phyloP scores from a whole-genome alignment of 179 eudicot genomes.

The Camellia oleifera region DNA sequence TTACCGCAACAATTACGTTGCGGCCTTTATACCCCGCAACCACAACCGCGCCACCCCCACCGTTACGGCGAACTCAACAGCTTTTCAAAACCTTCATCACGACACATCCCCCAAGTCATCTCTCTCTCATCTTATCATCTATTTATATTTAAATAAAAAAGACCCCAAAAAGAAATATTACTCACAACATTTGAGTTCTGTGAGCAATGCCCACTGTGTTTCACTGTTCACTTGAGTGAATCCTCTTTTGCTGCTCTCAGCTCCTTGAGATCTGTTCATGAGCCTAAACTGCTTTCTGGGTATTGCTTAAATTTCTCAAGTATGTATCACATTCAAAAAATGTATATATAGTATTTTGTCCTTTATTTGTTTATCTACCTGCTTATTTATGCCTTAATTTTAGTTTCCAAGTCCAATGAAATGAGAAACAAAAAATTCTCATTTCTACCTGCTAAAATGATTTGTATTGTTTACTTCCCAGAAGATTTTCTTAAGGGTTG shows the following conservation, averaged over 20 bases:
- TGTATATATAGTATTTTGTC: too few relatives aligned
- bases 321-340: neutral
- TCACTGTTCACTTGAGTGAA: neutral
- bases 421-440: neutral
- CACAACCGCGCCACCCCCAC: too few relatives aligned
- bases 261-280: neutral
- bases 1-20: too few relatives aligned
- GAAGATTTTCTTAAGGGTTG: neutral
- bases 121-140: too few relatives aligned
- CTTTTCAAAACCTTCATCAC: too few relatives aligned
- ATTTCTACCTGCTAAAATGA: neutral
- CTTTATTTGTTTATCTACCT: neutral
- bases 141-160: too few relatives aligned
- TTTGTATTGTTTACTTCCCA: neutral
- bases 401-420: neutral
- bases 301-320: neutral
- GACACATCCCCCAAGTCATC: too few relatives aligned
- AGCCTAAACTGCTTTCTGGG: slow-evolving; percentile 15
- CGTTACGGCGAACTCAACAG: too few relatives aligned
- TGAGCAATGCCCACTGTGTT: neutral
- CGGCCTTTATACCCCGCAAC: too few relatives aligned
- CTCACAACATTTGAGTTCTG: neutral
- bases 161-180: neutral
- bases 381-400: neutral
- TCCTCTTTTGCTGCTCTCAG: neutral